Evolutionary conservation across 2,329 filamentous ascomycete species (phyloP), one percentile per base, ranked within the genome.

Genomic region (Pleomassaria siparia): DNA sequence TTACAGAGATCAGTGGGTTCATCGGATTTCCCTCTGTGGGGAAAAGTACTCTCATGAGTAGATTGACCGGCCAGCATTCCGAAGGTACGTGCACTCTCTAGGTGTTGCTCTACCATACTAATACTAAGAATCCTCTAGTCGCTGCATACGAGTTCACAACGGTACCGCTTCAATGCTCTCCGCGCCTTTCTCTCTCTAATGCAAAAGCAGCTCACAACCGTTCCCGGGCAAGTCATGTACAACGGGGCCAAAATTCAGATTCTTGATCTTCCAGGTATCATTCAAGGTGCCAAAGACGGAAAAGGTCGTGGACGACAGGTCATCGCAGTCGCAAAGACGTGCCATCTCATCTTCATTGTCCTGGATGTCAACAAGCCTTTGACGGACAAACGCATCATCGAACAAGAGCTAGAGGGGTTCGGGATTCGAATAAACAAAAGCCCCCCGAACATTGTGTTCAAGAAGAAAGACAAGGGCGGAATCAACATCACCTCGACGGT

Each of bases 111-210:
- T 9, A 25, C 24, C 36, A 35, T 35, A 18, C 40, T 56, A 21
- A 35, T 35, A 18, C 40, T 56, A 21, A 58, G 54, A 24, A 21
- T 16, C 18, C 30, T 16, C 47, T 54, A 77, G 92, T 85, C 46
- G 94, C 94, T 15, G 94, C 92, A 43, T 99, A 99, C 75, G 94
- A 99, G 72, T 99, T 99, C 78, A 99, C 94, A 57, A 99, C 94
- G 45, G 62, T 72, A 50, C 12, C 29, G 35, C 43, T 18, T 24
- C 26, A 28, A 20, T 9, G 18, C n/a, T 15, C 1, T 12, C n/a
- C 33, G 25, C 24, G 18, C 16, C 12, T 25, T 3, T 2, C 11
- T 9, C 13, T 28, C n/a, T 37, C 56, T 60, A 33, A 64, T 55
- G 44, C 5, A 24, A 15, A 32, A 43, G 18, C 46, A 67, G 64